Conservation (phyloP, 208 protist species). For the Wallacemonas collosoma region DNA sequence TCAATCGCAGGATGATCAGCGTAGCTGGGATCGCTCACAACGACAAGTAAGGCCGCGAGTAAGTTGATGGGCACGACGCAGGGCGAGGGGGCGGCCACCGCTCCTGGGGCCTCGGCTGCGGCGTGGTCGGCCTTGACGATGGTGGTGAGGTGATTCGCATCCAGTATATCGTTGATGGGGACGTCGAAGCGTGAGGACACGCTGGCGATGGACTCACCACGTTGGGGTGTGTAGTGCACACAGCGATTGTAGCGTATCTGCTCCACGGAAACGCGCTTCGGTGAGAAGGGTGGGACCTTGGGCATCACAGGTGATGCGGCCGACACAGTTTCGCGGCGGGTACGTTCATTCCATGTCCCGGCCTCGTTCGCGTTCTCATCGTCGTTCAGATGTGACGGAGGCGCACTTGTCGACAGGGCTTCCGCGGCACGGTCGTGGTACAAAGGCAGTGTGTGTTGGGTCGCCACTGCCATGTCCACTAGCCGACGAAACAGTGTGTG, state of each 20-base stretch:
- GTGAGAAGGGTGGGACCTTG: not conserved
- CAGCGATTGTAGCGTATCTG: constrained; percentile 27
- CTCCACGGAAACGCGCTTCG: constrained; percentile 5
- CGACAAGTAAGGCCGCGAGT: constrained; percentile 45
- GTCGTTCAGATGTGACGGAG: not conserved
- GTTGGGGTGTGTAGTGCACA: constrained; percentile 38
- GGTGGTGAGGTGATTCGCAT: constrained; percentile 20
- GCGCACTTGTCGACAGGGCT: not conserved
- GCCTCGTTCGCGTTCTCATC: not conserved
- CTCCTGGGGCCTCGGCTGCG: too few relatives aligned
- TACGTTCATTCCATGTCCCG: not conserved
- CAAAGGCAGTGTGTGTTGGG: constrained; percentile 37
- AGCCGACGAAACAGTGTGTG: constrained; percentile 50
- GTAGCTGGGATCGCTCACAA: constrained; percentile 57
- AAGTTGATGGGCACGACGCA: constrained; percentile 66
- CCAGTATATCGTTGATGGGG: constrained; percentile 23
- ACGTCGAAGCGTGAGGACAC: constrained; percentile 60
- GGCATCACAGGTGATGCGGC: not conserved
- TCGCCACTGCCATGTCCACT: constrained; percentile 42
- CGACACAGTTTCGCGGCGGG: not conserved
- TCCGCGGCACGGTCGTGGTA: constrained; percentile 8
- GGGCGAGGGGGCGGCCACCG: constrained; percentile 12
- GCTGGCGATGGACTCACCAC: constrained; percentile 47
- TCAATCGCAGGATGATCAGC: constrained; percentile 48
- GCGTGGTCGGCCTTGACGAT: too few relatives aligned